Percentiles rank a stretch among this genome's conserved stretches.
phyloP scores from a whole-genome alignment of 1,284 basidiomycete genomes.

The Pascua sp. region DNA sequence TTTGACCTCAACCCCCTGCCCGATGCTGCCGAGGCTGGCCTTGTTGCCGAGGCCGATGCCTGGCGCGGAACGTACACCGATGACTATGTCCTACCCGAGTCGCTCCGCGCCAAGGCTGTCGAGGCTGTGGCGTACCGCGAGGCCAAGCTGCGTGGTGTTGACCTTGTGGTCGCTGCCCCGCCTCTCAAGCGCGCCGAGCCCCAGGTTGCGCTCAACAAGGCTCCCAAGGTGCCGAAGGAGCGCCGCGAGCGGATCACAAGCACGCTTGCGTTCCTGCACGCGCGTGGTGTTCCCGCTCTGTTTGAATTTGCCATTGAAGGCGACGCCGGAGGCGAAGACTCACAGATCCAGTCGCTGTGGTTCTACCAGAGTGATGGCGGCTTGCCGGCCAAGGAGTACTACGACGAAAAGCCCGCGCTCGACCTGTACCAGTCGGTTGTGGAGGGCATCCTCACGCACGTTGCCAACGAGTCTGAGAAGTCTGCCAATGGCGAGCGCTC shows the following conservation, averaged over 20 bases:
- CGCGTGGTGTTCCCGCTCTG: constrained; percentile 72
- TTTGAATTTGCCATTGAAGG: constrained; percentile 73
- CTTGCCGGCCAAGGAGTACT: constrained; percentile 93
- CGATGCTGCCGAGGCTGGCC: constrained; percentile 16
- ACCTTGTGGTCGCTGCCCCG: not conserved
- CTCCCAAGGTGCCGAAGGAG: constrained; percentile 2
- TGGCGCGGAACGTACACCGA: constrained; percentile 37
- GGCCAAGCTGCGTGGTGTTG: too few relatives aligned
- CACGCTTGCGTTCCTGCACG: constrained; percentile 80
- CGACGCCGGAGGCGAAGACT: constrained; percentile 85
- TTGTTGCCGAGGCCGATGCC: constrained; percentile 6
- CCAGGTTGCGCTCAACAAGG: not conserved
- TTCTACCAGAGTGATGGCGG: constrained; percentile 79
- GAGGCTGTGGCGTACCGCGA: not conserved
- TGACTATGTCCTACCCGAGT: constrained; percentile 31
- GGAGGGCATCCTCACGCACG: constrained; percentile 61
- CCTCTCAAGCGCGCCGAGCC: not conserved
- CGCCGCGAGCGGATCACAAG: constrained; percentile 57
- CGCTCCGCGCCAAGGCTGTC: constrained; percentile 23
- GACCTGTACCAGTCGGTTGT: constrained; percentile 70
- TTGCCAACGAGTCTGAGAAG: constrained; percentile 45
- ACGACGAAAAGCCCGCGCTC: constrained; percentile 69
- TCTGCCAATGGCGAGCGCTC: constrained; percentile 3
- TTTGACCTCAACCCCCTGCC: constrained; percentile 35
- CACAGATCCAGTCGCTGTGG: constrained; percentile 80